Percentiles rank a stretch among this genome's conserved stretches.
Conservation (phyloP, 257 asterid genomes). For the Cordia subcordata region DNA sequence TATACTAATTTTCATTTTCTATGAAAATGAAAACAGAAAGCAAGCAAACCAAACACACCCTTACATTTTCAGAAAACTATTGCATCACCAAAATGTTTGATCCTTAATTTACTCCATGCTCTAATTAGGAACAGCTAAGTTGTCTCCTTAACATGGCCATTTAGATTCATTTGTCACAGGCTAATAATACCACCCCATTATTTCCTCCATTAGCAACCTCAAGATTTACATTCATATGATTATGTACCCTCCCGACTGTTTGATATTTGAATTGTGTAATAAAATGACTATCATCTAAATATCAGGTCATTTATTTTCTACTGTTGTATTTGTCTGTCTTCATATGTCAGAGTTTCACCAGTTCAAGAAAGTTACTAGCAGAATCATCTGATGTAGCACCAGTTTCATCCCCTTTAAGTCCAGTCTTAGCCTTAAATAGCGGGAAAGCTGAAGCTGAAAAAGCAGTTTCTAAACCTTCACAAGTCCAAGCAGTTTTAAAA, state of each 20-base stretch:
- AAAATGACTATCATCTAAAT: neutral
- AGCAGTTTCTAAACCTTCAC: slow-evolving; percentile 50
- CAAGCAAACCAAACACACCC: too few relatives aligned
- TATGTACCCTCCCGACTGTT: neutral
- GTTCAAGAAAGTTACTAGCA: slow-evolving; percentile 64
- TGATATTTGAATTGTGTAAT: neutral
- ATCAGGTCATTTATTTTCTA: neutral
- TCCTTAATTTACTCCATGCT: too few relatives aligned
- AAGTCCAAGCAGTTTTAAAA: slow-evolving; percentile 83
- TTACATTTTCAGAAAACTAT: too few relatives aligned
- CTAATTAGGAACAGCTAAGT: too few relatives aligned
- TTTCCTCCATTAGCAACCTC: neutral
- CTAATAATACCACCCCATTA: neutral
- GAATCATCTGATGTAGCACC: slow-evolving; percentile 61
- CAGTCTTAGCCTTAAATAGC: slow-evolving; percentile 53
- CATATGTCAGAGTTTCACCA: slow-evolving; percentile 57
- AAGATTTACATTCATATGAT: neutral
- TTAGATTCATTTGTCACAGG: neutral
- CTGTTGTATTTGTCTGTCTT: neutral
- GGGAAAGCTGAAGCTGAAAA: slow-evolving; percentile 61
- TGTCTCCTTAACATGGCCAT: neutral
- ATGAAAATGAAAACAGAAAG: too few relatives aligned
- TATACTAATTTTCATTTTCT: too few relatives aligned
- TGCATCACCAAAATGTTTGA: too few relatives aligned
- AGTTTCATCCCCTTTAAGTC: slow-evolving; percentile 74